A percentile compares a stretch with the other conserved stretches of the same genome.
Evolutionary conservation across 2,329 filamentous ascomycete genomes (phyloP).

Genomic region (Botrytis pseudocinerea): DNA sequence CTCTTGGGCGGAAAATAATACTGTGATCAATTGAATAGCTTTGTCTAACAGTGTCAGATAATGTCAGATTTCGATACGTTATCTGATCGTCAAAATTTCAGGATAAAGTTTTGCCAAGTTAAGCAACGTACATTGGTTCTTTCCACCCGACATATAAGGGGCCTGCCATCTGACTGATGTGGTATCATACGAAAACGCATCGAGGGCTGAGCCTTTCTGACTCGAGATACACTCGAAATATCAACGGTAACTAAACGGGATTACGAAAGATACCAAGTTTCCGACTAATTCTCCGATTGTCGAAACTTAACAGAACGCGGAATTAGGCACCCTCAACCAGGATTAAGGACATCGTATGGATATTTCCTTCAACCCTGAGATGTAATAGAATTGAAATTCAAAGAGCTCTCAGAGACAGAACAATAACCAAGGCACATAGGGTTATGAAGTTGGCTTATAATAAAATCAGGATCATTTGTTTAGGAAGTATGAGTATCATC

Average conservation of each 20-base stretch:
- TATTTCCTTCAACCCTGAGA: neutral
- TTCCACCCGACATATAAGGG: neutral
- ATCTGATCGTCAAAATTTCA: neutral
- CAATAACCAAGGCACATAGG: neutral
- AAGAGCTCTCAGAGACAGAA: neutral
- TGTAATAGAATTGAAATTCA: neutral
- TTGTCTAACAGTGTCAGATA: neutral
- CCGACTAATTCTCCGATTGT: neutral
- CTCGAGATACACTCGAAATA: neutral
- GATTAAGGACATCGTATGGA: neutral
- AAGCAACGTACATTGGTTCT: neutral
- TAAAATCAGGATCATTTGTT: neutral
- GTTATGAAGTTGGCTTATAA: no score
- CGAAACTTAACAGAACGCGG: neutral
- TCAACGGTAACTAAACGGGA: neutral
- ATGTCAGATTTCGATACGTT: neutral
- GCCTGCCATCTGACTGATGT: conserved; percentile 7
- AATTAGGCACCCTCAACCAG: neutral
- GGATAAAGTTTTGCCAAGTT: neutral
- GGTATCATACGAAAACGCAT: neutral
- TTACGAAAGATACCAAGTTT: neutral
- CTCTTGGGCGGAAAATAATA: neutral
- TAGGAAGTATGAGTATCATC: neutral
- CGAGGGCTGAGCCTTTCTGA: conserved; percentile 5
- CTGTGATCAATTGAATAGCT: neutral